Base-by-base conservation (phyloP, 305 asterid genomes). In the Salvia sclarea region DNA sequence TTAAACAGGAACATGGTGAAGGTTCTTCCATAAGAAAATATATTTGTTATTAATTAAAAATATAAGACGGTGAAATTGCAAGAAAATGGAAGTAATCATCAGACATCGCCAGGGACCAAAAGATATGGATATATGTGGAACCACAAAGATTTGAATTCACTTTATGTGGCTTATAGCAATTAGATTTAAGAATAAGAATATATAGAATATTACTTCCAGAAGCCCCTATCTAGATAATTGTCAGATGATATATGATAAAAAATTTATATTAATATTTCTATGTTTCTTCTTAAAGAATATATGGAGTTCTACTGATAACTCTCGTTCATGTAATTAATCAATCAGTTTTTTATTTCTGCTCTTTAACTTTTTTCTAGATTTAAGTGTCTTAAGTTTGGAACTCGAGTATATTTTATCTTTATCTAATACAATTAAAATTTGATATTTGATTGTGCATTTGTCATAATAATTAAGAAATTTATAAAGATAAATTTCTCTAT, bases 111-210 rank as follows among this genome's bases (percentile, higher is more conserved):
- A 35, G 16, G 31, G 48, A 11, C 45, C 63, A 17, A 16, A 57
- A 33, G 20, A 17, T 38, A 55, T 28, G 61, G 24, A 57, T 57
- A 16, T 21, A 50, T 33, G 12, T 33, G 28, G 44, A 33, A 38
- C 33, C 22, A 55, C 12, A 6, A 20, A 60, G 30, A 40, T 20
- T 40, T 41, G 2, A 6, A 22, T 22, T 61, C 66, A 40, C 21
- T 40, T 38, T 61, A 6, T 61, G 20, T 61, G 52, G 66, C 66
- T 41, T 33, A 7, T 61, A 40, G 22, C 13, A 61, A 40, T 3
- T 40, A 61, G 13, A 60, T 37, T 38, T 38, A 12, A 6, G 35
- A 38, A 61, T 61, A 61, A 20, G 18, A 24, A 53, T 24, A 53
- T 12, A 61, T 40, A 1, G 52, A 22, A 18, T 17, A 60, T 22